phyloP scores from a whole-genome alignment of 331 rosid genomes.

The Prunus yedoensis region DNA sequence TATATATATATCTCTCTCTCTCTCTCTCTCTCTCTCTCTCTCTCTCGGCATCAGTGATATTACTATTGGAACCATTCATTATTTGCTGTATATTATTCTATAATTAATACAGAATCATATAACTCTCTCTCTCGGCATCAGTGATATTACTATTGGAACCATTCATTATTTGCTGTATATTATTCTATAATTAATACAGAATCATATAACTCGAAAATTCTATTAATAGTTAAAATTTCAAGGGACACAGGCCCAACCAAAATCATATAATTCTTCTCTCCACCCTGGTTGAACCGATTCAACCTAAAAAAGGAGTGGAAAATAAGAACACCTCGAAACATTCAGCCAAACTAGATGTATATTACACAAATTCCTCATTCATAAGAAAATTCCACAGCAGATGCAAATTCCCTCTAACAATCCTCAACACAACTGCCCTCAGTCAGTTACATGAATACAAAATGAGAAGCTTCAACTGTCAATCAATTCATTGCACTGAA shows the following conservation, averaged over 20 bases:
- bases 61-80: too few relatives aligned
- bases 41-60: too few relatives aligned
- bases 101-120: too few relatives aligned
- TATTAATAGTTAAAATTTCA: too few relatives aligned
- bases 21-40: too few relatives aligned
- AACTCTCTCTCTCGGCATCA: too few relatives aligned
- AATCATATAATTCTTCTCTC: neutral
- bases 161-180: too few relatives aligned
- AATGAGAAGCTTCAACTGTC: slow-evolving; percentile 2
- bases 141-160: too few relatives aligned
- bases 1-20: too few relatives aligned
- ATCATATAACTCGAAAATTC: neutral
- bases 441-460: slow-evolving; percentile 6
- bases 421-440: neutral
- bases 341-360: neutral
- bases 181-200: too few relatives aligned
- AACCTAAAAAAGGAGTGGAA: slow-evolving; percentile 1
- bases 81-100: too few relatives aligned
- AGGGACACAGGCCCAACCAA: neutral
- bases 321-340: too few relatives aligned
- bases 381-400: neutral
- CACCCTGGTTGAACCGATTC: neutral
- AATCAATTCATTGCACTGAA: slow-evolving; percentile 19
- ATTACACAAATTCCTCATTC: neutral
- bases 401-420: slow-evolving; percentile 7